Percentiles rank a stretch among this genome's conserved stretches.
Conservation (phyloP, 345 rosid species). For the Hibiscus tridactylites region DNA sequence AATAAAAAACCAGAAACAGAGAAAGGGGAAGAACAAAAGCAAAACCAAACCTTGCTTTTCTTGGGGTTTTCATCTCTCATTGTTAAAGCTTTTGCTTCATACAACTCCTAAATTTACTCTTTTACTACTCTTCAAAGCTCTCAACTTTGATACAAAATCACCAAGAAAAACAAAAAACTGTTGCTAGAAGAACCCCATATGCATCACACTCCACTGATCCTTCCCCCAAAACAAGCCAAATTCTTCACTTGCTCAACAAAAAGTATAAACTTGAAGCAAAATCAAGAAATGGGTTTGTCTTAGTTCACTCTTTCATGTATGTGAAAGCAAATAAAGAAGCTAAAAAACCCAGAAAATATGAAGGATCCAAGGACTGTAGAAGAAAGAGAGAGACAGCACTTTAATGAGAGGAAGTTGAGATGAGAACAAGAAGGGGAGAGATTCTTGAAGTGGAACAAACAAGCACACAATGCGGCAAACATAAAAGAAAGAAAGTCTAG, state of each 20-base stretch:
- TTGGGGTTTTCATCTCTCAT: slow-evolving; percentile 84
- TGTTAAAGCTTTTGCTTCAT: slow-evolving; percentile 38
- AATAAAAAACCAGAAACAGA: slow-evolving; percentile 1
- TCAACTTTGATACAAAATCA: slow-evolving; percentile 14
- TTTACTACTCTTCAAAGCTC: slow-evolving; percentile 10
- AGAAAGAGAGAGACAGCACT: not conserved
- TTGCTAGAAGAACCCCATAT: slow-evolving; percentile 13
- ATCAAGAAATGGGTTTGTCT: slow-evolving; percentile 20
- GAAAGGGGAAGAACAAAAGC: not conserved
- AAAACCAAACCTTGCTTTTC: slow-evolving; percentile 75
- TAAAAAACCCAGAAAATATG: not conserved
- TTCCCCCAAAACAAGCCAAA: not conserved
- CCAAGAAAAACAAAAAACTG: slow-evolving; percentile 2
- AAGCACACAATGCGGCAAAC: not conserved
- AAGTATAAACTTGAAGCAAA: slow-evolving; percentile 3
- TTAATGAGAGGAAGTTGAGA: not conserved
- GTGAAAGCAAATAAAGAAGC: not conserved
- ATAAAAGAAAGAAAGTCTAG: not conserved
- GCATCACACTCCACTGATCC: too few relatives aligned
- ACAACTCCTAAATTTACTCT: slow-evolving; percentile 17
- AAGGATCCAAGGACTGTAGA: not conserved
- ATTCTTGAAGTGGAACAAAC: not conserved
- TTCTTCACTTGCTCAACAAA: not conserved
- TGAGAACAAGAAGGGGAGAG: not conserved
- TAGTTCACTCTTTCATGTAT: not conserved